Percentiles rank a stretch among this genome's conserved stretches.
phyloP scores from a whole-genome alignment of 192 early-diverging fungal genomes.

The Coemansia sp. region DNA sequence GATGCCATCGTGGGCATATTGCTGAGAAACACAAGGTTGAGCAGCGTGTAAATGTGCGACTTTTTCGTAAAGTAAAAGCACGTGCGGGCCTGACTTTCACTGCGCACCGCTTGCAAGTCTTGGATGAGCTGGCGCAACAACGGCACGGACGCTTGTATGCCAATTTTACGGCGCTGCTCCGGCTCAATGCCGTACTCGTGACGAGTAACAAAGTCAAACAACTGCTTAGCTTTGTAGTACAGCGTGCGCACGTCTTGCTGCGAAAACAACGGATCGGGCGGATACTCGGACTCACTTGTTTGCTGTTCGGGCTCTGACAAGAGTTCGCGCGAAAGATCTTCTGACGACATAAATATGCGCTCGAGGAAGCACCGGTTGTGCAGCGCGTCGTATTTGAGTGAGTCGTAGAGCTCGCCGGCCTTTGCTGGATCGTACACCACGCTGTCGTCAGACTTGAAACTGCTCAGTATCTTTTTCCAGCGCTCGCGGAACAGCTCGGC shows the following conservation, averaged over 20 bases:
- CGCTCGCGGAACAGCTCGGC: constrained; percentile 85
- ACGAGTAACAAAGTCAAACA: constrained; percentile 93
- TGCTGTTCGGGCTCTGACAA: not conserved
- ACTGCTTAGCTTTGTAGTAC: constrained; percentile 75
- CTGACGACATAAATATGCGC: constrained; percentile 60
- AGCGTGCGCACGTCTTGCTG: constrained; percentile 64
- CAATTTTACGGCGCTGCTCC: constrained; percentile 82
- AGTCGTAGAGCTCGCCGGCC: constrained; percentile 91
- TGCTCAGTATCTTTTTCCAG: constrained; percentile 95
- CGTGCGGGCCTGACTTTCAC: constrained; percentile 47
- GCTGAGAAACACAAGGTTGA: constrained; percentile 88
- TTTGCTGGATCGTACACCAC: constrained; percentile 77
- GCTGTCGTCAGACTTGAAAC: constrained; percentile 61
- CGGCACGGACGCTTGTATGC: constrained; percentile 70
- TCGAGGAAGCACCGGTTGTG: constrained; percentile 90
- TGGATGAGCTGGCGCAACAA: constrained; percentile 77
- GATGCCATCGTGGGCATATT: constrained; percentile 73
- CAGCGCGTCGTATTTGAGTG: constrained; percentile 94
- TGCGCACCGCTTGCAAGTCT: constrained; percentile 58
- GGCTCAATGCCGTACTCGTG: constrained; percentile 91
- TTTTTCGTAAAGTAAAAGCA: constrained; percentile 95
- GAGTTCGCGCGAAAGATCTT: constrained; percentile 19
- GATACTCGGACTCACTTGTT: constrained; percentile 27
- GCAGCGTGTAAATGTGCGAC: constrained; percentile 88
- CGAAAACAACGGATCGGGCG: constrained; percentile 48